These are phyloP conservation scores for Papiliotrema flavescens DNA, from an alignment of 1,284 basidiomycete genomes.

Conservation along the genomic window DNA sequence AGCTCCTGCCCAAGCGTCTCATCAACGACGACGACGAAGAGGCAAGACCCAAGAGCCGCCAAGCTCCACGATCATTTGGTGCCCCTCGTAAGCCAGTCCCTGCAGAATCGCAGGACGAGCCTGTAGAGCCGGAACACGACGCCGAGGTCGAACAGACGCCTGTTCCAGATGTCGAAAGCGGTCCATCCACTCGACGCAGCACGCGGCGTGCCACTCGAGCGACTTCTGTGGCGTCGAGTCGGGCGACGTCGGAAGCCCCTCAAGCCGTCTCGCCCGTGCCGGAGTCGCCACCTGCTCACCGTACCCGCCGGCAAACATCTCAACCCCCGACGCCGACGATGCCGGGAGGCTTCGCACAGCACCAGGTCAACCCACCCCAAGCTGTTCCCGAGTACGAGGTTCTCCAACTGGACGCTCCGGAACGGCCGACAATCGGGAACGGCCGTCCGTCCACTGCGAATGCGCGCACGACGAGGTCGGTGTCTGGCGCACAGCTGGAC, in stretches of 20 bases:
- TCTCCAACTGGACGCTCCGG: neutral
- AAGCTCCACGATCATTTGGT: too few species aligned
- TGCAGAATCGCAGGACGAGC: too few species aligned
- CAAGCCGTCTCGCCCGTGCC: neutral
- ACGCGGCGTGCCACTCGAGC: neutral
- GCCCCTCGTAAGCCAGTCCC: too few species aligned
- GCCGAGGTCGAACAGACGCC: too few species aligned
- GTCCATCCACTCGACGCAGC: neutral
- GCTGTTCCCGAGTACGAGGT: conserved; percentile 4
- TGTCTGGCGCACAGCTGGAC: conserved; percentile 28
- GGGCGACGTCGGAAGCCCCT: neutral
- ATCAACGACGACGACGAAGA: conserved; percentile 32
- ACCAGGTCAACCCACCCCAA: neutral
- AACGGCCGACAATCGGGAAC: neutral
- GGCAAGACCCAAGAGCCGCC: too few species aligned
- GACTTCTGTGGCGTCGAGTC: neutral
- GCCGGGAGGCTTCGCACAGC: conserved; percentile 5
- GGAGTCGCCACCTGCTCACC: neutral
- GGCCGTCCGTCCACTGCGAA: neutral
- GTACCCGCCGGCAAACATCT: neutral
- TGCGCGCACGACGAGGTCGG: conserved; percentile 29
- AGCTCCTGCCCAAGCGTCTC: conserved; percentile 15
- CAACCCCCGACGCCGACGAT: neutral
- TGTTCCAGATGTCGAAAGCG: neutral
- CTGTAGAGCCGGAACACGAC: too few species aligned